A percentile compares a stretch with the other conserved stretches of the same genome.
These are phyloP conservation scores for Penicillium sp. DNA, from an alignment of 2,329 filamentous ascomycete genomes.

Conservation along the genomic window DNA sequence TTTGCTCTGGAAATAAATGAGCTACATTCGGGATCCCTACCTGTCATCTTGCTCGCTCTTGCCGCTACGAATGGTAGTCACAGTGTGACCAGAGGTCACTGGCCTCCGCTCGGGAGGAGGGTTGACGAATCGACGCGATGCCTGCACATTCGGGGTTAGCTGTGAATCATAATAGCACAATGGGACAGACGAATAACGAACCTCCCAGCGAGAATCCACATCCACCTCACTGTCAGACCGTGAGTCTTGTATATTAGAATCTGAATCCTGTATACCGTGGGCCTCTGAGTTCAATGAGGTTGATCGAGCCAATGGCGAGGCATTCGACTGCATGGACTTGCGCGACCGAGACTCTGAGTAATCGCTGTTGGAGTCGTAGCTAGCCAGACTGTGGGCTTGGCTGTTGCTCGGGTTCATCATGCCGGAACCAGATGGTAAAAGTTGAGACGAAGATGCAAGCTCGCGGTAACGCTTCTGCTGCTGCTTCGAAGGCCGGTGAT, in stretches of 20 bases:
- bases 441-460: conserved; percentile 72
- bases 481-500: conserved; percentile 76
- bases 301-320: conserved; percentile 38
- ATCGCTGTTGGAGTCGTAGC: conserved; percentile 41
- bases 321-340: conserved; percentile 37
- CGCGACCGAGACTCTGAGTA: conserved; percentile 38
- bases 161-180: background rate
- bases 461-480: conserved; percentile 79
- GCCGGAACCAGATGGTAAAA: conserved; percentile 51
- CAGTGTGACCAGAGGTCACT: conserved; percentile 31
- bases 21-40: conserved; percentile 23
- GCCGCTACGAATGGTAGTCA: conserved; percentile 25
- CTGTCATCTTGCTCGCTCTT: conserved; percentile 33
- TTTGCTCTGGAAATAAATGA: background rate
- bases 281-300: conserved; percentile 37
- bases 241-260: conserved; percentile 30
- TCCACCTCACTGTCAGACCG: conserved; percentile 39
- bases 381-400: conserved; percentile 35
- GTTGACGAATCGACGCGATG: conserved; percentile 36
- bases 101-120: conserved; percentile 32
- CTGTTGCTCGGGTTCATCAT: conserved; percentile 29
- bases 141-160: conserved; percentile 26
- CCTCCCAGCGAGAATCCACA: conserved; percentile 41
- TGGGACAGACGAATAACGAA: conserved; percentile 20
- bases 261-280: conserved; percentile 25